These are phyloP conservation scores for Lithospermum erythrorhizon DNA, from an alignment of 257 asterid species.

Conservation along the genomic window DNA sequence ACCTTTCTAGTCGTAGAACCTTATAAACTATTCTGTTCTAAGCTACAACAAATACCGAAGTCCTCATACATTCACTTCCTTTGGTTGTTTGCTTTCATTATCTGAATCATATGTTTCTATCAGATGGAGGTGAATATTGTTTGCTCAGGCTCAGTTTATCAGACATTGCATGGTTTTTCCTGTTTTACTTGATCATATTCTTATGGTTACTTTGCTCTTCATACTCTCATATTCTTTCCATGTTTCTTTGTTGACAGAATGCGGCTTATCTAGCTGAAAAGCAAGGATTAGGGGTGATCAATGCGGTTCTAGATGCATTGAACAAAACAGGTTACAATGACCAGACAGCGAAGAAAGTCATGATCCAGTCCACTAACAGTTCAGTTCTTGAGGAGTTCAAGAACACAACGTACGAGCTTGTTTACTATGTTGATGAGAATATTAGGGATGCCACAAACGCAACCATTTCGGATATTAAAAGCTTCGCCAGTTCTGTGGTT, in stretches of 20 bases:
- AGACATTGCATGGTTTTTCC: no score
- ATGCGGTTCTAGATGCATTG: conserved; percentile 48
- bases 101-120: no score
- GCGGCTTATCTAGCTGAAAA: conserved; percentile 63
- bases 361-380: conserved; percentile 58
- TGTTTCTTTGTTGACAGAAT: conserved; percentile 34
- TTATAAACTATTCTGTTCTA: no score
- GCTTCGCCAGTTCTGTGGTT: conserved; percentile 56
- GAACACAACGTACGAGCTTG: conserved; percentile 48
- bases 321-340: conserved; percentile 38
- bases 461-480: conserved; percentile 47
- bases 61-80: no score
- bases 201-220: not conserved
- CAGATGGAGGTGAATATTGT: no score
- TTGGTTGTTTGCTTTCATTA: no score
- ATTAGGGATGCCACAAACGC: conserved; percentile 47
- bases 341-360: conserved; percentile 41
- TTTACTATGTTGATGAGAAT: conserved; percentile 43
- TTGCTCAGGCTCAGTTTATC: no score
- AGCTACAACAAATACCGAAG: no score
- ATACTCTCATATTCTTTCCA: not conserved
- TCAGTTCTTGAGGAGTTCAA: conserved; percentile 44
- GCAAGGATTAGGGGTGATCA: conserved; percentile 56
- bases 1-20: no score
- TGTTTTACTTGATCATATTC: not conserved